These are phyloP conservation scores for Heliamphora exappendiculata DNA, from an alignment of 148 eudicot species.

Conservation along the genomic window DNA sequence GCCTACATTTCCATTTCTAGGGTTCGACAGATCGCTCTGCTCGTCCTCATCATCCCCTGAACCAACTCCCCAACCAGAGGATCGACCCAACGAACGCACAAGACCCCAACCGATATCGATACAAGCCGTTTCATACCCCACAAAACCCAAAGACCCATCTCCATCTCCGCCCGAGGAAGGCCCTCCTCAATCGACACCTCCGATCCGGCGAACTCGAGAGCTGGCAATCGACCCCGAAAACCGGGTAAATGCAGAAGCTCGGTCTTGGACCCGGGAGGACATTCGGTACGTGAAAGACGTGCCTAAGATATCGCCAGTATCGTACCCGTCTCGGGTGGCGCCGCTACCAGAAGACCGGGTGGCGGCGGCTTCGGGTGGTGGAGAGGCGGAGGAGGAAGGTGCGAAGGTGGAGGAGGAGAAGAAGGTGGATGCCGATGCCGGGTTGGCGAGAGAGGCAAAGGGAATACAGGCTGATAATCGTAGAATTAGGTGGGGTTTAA, in stretches of 20 bases:
- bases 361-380: not conserved
- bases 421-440: slow-evolving; percentile 16
- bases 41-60: slow-evolving; percentile 13
- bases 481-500: slow-evolving; percentile 22
- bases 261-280: slow-evolving; percentile 55
- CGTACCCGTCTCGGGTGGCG: slow-evolving; percentile 55
- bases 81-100: not conserved
- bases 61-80: not conserved
- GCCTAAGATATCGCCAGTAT: slow-evolving; percentile 29
- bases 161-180: not conserved
- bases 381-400: not conserved
- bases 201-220: not conserved
- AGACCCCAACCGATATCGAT: slow-evolving; percentile 15
- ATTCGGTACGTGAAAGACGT: slow-evolving; percentile 54
- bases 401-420: slow-evolving; percentile 3
- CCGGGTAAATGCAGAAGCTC: not conserved
- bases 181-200: not conserved
- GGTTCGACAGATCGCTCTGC: slow-evolving; percentile 20
- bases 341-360: slow-evolving; percentile 66
- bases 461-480: slow-evolving; percentile 29
- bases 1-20: slow-evolving; percentile 4
- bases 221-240: not conserved
- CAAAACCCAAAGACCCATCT: slow-evolving; percentile 35
- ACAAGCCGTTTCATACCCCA: slow-evolving; percentile 51
- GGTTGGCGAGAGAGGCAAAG: slow-evolving; percentile 36